Evolutionary conservation across 2,329 filamentous ascomycete genomes (phyloP).

Genomic region (Botrytis galanthina): DNA sequence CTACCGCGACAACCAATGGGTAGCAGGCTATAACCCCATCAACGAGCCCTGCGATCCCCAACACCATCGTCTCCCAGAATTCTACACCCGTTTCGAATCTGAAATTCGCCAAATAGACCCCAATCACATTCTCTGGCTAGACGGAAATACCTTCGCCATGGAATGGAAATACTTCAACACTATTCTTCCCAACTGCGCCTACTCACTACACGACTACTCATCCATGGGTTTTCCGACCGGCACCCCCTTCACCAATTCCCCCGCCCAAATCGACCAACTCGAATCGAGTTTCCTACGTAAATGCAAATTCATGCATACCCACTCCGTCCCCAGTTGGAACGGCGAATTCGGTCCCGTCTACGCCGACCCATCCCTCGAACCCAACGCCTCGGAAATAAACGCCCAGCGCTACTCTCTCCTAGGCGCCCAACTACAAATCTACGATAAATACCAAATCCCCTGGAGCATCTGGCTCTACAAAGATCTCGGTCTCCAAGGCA

Average conservation of each 20-base stretch:
- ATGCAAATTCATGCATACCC: conserved; percentile 44
- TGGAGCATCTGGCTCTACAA: conserved; percentile 63
- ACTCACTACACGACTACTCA: conserved; percentile 54
- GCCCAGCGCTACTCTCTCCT: conserved; percentile 47
- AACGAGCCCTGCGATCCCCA: conserved; percentile 40
- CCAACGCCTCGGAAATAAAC: conserved; percentile 43
- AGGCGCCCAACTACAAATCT: conserved; percentile 49
- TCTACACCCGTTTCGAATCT: conserved; percentile 44
- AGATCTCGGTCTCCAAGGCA: conserved; percentile 55
- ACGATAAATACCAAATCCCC: conserved; percentile 49
- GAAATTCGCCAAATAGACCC: conserved; percentile 45
- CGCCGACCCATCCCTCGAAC: conserved; percentile 31
- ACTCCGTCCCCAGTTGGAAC: conserved; percentile 48
- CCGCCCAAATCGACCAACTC: conserved; percentile 45
- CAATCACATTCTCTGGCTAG: conserved; percentile 50
- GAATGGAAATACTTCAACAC: conserved; percentile 47
- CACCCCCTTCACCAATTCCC: conserved; percentile 44
- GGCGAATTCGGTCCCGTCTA: conserved; percentile 52
- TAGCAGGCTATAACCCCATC: conserved; percentile 37
- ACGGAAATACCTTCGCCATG: conserved; percentile 55
- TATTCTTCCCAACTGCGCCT: conserved; percentile 49
- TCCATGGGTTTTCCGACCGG: conserved; percentile 48
- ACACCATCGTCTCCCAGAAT: conserved; percentile 41
- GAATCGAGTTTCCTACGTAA: conserved; percentile 44
- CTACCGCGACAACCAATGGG: conserved; percentile 44